A percentile compares a stretch with the other conserved stretches of the same genome.
Conservation (phyloP, 176 grass and related monocot species). For the Triticum aestivum region DNA sequence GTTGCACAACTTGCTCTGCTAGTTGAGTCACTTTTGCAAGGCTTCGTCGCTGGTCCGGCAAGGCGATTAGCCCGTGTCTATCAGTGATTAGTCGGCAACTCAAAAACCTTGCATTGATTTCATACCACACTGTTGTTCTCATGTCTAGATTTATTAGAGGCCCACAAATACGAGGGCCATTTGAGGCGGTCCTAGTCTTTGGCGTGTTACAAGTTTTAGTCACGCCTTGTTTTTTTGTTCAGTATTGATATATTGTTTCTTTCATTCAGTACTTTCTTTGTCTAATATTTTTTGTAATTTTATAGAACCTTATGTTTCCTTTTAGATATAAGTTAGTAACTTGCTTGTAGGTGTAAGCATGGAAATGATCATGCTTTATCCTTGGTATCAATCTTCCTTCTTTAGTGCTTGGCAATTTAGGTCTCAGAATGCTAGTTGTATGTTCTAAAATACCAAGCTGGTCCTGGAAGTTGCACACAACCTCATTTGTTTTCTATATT, state of each 20-base stretch:
- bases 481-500: slow-evolving; percentile 4
- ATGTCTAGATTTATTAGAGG: not conserved
- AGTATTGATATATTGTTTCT: slow-evolving; percentile 15
- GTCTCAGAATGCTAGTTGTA: not conserved
- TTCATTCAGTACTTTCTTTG: not conserved
- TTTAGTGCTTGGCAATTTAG: not conserved
- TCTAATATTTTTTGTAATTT: not conserved
- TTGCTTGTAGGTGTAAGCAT: slow-evolving; percentile 1
- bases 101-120: slow-evolving; percentile 11
- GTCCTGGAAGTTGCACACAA: not conserved
- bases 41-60: not conserved
- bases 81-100: not conserved
- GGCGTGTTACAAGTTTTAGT: not conserved
- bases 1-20: not conserved
- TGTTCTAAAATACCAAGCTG: not conserved
- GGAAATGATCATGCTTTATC: slow-evolving; percentile 1
- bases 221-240: not conserved
- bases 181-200: not conserved
- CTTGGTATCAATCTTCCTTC: not conserved
- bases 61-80: not conserved
- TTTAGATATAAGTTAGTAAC: not conserved
- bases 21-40: not conserved
- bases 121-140: slow-evolving; percentile 3
- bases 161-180: not conserved
- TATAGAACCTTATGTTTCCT: slow-evolving; percentile 18